Evolutionary conservation across 169 alveolate species (phyloP).

Genomic region (Cryptosporidium tyzzeri): DNA sequence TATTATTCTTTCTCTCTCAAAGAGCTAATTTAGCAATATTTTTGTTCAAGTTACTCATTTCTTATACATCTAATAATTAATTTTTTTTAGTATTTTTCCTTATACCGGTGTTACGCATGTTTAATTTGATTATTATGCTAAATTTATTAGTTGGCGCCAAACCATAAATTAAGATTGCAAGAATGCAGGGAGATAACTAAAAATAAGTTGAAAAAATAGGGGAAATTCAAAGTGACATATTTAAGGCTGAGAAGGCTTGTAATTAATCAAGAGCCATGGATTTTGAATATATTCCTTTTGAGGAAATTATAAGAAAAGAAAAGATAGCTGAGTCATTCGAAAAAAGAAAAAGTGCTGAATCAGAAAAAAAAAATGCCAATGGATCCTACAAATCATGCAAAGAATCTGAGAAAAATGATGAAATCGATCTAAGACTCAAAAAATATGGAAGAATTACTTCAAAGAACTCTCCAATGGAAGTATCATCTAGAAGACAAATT

Average conservation of each 20-base stretch:
- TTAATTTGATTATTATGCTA: neutral
- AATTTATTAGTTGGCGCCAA: slow-evolving; percentile 19
- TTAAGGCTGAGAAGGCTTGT: neutral
- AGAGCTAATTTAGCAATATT: neutral
- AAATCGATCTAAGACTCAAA: neutral
- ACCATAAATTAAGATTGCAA: neutral
- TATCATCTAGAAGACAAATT: slow-evolving; percentile 50
- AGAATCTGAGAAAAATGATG: neutral
- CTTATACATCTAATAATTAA: slow-evolving; percentile 7
- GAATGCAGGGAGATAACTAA: neutral
- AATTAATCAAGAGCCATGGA: neutral
- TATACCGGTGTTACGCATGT: neutral
- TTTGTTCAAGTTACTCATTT: neutral
- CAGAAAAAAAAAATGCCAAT: neutral
- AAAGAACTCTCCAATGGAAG: slow-evolving; percentile 51
- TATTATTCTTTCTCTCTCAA: slow-evolving; percentile 57
- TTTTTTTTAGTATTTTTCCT: neutral
- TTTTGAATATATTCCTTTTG: slow-evolving; percentile 64
- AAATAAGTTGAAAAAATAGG: neutral
- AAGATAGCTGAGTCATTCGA: slow-evolving; percentile 7
- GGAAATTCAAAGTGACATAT: neutral
- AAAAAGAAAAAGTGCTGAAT: neutral
- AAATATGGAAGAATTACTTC: slow-evolving; percentile 1
- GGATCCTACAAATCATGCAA: neutral
- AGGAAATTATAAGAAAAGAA: slow-evolving; percentile 47